Evolutionary conservation across 169 alveolate species (phyloP).

Genomic region (Plasmodium berghei): DNA sequence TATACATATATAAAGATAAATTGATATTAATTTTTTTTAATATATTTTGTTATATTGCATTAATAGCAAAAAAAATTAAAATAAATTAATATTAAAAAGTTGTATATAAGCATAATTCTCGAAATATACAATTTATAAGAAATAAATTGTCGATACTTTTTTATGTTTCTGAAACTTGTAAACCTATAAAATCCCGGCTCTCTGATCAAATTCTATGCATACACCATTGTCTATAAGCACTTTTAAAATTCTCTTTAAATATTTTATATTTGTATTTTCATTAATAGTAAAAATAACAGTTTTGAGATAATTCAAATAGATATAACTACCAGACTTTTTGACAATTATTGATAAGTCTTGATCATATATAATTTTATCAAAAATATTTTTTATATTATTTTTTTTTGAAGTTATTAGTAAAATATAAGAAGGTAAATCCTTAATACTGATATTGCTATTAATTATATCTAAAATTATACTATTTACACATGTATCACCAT

Average conservation of each 20-base stretch:
- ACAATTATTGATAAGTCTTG: conserved; percentile 39
- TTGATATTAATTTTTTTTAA: too few species aligned
- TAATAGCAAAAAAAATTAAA: too few species aligned
- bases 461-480: conserved; percentile 18
- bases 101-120: too few species aligned
- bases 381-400: conserved; percentile 25
- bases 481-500: conserved; percentile 18
- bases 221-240: conserved; percentile 31
- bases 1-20: too few species aligned
- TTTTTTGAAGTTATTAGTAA: conserved; percentile 51
- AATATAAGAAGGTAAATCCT: conserved; percentile 39
- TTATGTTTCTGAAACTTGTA: too few species aligned
- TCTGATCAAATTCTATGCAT: conserved; percentile 53
- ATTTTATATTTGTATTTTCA: conserved; percentile 21
- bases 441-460: conserved; percentile 22
- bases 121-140: too few species aligned
- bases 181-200: neutral
- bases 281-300: conserved; percentile 42
- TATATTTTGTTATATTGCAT: too few species aligned
- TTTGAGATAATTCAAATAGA: conserved; percentile 29
- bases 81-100: too few species aligned
- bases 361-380: conserved; percentile 24
- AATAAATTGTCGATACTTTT: too few species aligned
- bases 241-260: conserved; percentile 22
- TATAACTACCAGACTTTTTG: conserved; percentile 37